Conservation (phyloP, 169 alveolate species). For the Pseudocohnilembus persalinus region DNA sequence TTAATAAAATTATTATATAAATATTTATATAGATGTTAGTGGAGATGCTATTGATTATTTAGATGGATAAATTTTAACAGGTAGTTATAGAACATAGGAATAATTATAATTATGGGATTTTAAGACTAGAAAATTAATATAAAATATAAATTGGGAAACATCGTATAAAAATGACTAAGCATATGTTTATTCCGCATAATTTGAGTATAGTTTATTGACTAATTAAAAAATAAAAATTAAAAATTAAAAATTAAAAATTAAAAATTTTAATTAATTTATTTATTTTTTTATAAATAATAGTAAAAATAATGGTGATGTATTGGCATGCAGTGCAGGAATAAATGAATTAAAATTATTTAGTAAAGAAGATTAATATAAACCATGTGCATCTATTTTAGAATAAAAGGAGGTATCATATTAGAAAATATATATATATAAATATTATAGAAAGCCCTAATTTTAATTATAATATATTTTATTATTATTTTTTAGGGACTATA, state of each 20-base stretch:
- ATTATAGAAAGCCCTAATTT: too few relatives aligned
- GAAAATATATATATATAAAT: too few relatives aligned
- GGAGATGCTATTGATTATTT: slow-evolving; percentile 86
- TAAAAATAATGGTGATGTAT: slow-evolving; percentile 31
- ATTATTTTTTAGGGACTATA: slow-evolving; percentile 22
- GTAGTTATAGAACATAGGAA: slow-evolving; percentile 81
- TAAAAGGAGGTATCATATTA: slow-evolving; percentile 20
- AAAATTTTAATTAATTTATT: too few relatives aligned
- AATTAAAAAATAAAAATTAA: too few relatives aligned
- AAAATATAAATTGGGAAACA: not conserved
- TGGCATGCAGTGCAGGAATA: slow-evolving; percentile 60
- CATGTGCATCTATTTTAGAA: slow-evolving; percentile 27
- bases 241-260: too few relatives aligned
- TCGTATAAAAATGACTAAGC: not conserved
- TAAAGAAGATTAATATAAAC: slow-evolving; percentile 38
- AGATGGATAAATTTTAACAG: slow-evolving; percentile 76
- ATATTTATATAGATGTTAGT: slow-evolving; percentile 43
- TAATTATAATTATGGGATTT: slow-evolving; percentile 84
- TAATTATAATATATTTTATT: too few relatives aligned
- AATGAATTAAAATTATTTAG: slow-evolving; percentile 64
- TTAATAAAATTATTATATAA: too few relatives aligned
- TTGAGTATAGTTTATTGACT: too few relatives aligned
- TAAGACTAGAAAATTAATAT: slow-evolving; percentile 50
- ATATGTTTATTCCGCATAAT: not conserved
- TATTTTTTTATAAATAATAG: slow-evolving; percentile 4